Conservation (phyloP, 2,329 filamentous ascomycete species). For the Penicillium sp. region DNA sequence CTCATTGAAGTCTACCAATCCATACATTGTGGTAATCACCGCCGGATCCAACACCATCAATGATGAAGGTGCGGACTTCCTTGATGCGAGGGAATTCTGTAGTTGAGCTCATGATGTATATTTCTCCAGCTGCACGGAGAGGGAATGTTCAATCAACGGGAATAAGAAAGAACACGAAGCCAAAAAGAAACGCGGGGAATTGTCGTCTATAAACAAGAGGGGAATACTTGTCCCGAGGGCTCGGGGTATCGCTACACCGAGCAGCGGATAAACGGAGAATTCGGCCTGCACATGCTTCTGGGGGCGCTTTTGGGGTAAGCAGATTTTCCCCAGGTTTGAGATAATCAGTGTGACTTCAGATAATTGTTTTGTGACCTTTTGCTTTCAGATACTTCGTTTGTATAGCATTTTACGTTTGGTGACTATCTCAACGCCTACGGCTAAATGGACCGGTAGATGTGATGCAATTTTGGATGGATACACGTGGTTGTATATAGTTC, state of each 20-base stretch:
- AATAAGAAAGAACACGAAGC: constrained; percentile 5
- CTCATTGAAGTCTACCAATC: neutral
- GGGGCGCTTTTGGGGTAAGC: neutral
- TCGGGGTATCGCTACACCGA: constrained; percentile 38
- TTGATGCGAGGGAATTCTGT: constrained; percentile 47
- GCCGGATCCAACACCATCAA: constrained; percentile 50
- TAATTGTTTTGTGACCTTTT: too few species aligned
- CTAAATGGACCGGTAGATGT: too few species aligned
- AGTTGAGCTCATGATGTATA: constrained; percentile 32
- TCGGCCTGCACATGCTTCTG: neutral
- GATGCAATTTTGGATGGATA: too few species aligned
- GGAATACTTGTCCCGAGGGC: constrained; percentile 3
- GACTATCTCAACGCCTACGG: too few species aligned
- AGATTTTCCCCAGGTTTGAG: neutral
- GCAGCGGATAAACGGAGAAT: constrained; percentile 8
- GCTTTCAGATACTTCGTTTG: too few species aligned
- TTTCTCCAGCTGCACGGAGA: neutral
- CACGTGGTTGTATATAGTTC: too few species aligned
- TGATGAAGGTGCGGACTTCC: constrained; percentile 48
- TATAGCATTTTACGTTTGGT: too few species aligned
- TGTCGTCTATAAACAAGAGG: constrained; percentile 10
- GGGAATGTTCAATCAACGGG: neutral
- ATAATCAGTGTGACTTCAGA: neutral
- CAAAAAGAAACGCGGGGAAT: constrained; percentile 12
- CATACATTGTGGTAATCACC: constrained; percentile 80